Percentiles rank a stretch among this genome's conserved stretches.
Evolutionary conservation across 2,329 filamentous ascomycete genomes (phyloP).

Genomic region (Xylaria sp.): DNA sequence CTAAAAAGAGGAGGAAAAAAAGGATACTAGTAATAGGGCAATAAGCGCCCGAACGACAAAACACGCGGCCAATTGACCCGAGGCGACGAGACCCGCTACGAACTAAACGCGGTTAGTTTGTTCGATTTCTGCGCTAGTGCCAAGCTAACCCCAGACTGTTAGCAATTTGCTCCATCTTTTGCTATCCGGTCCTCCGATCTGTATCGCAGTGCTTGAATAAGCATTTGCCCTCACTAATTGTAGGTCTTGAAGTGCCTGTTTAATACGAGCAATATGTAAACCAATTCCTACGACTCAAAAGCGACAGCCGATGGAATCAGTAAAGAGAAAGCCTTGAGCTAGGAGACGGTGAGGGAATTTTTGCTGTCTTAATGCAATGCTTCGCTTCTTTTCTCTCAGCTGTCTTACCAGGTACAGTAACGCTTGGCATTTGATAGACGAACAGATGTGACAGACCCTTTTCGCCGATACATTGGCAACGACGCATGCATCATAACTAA

Average conservation of each 20-base stretch:
- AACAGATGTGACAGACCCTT: background rate
- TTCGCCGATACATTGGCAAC: constrained; percentile 1
- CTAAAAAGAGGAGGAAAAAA: no score
- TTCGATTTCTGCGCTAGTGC: background rate
- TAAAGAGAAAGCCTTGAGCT: no score
- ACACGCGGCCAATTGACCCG: no score
- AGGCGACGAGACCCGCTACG: no score
- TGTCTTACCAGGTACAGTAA: background rate
- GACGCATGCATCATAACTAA: background rate
- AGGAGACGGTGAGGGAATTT: constrained; percentile 11
- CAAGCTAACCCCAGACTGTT: constrained; percentile 9
- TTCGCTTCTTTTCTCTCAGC: background rate
- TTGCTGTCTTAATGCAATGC: background rate
- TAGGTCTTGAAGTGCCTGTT: no score
- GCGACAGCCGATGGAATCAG: no score
- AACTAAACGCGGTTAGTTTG: no score
- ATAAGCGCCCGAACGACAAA: no score
- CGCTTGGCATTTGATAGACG: constrained; percentile 9
- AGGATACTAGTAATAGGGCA: no score
- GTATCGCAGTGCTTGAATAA: background rate
- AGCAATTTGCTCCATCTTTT: background rate
- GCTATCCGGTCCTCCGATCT: constrained; percentile 4
- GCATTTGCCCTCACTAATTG: no score
- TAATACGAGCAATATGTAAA: no score
- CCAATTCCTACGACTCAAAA: no score